A percentile compares a stretch with the other conserved stretches of the same genome.
Conservation (phyloP, 768 basidiomycete species). For the Leccinum fibrillosum region DNA sequence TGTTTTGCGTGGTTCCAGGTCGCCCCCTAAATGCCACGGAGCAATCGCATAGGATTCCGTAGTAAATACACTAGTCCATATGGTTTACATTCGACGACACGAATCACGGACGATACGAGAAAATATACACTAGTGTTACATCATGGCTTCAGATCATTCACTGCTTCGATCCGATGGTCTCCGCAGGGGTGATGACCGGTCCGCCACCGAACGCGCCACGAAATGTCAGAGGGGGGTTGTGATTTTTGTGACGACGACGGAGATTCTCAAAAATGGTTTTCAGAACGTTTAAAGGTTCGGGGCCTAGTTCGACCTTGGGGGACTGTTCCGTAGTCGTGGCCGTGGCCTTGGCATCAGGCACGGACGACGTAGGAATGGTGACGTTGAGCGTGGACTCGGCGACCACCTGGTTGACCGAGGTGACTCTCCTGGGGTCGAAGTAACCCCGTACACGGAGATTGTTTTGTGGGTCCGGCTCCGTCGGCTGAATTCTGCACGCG, state of each 20-base stretch:
- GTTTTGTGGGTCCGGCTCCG: conserved; percentile 21
- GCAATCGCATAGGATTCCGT: neutral
- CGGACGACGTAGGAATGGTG: conserved; percentile 19
- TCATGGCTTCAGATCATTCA: conserved; percentile 2
- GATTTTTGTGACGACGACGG: no score
- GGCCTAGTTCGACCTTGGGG: conserved; percentile 21
- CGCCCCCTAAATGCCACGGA: neutral
- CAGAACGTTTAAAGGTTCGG: conserved; percentile 12
- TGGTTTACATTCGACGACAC: neutral
- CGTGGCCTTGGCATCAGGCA: conserved; percentile 9
- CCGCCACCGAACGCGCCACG: conserved; percentile 26
- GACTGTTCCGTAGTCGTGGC: conserved; percentile 1
- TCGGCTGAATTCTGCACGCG: conserved; percentile 29
- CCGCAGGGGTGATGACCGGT: conserved; percentile 27
- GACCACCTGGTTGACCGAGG: conserved; percentile 31
- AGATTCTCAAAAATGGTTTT: conserved; percentile 1
- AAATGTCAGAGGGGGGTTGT: no score
- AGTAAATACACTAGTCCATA: neutral
- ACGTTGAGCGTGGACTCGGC: conserved; percentile 26
- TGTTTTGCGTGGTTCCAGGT: neutral
- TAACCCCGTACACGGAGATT: conserved; percentile 23
- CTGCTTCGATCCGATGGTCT: conserved; percentile 20
- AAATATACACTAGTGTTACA: neutral
- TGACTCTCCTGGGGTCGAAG: conserved; percentile 35
- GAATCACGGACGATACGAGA: conserved; percentile 1